Evolutionary conservation across 2,329 filamentous ascomycete genomes (phyloP), one percentile per base, ranked within the genome.

Genomic region (Graphiopsis chlorocephala): DNA sequence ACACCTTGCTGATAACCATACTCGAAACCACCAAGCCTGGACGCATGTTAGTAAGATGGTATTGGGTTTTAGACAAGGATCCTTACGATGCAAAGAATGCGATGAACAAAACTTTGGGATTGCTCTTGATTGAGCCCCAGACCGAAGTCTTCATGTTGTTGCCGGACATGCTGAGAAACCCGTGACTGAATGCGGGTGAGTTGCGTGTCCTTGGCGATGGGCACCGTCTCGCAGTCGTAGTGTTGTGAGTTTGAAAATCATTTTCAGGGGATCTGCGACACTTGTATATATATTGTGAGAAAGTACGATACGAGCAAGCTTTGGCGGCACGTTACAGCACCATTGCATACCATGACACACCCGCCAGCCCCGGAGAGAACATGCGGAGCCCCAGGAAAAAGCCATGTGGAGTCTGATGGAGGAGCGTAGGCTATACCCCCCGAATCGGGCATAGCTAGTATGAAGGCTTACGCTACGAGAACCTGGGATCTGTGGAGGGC

Each of bases 1-100:
- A 86, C 82, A 58, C 83, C 84, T 69, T 85, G 84, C 64, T 85
- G 82, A 69, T 84, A 84, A 61, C 82, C 82, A 78, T 83, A 84
- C 65, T 82, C 79, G 55, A 84, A 81, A 25, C 82, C 82, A 65
- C 82, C 81, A 25, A 83, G 79, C n/a, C 81, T 83, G n/a, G 28
- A 10, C 7, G 4, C n/a, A 15, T 56, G 53, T 56, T 10, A 56
- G 29, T 26, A 4, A 38, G n/a, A 8, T 45, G n/a, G 3, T 17
- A 14, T 38, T 5, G 31, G 20, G 29, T 15, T 20, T 17, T 11
- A 11, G 20, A 7, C 20, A 3, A 20, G 53, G 20, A 23, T 15
- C 4, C 53, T 14, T 31, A 60, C 57, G 57, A 60, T 12, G 38
- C 64, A 45, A 68, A 68, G 52, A 66, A 66, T 25, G 66, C 65